Evolutionary conservation across 2,329 filamentous ascomycete genomes (phyloP), one percentile per base, ranked within the genome.

Genomic region (Colletotrichum spinosum): DNA sequence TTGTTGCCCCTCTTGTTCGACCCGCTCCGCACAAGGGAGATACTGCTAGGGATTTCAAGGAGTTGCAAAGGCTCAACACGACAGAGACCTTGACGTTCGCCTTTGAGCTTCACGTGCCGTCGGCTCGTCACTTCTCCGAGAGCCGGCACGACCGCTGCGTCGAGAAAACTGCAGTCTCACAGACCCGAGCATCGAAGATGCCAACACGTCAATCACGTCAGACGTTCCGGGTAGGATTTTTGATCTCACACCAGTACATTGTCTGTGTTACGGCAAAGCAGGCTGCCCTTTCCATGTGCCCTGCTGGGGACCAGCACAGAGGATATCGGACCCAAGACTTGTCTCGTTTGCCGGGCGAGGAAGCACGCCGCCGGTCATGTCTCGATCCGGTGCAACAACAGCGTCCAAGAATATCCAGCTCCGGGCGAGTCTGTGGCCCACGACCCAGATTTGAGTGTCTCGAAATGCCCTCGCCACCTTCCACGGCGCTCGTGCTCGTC

Each of bases 361-460:
- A 42, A 25, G 35, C 35, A 33, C 46, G 41, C 17, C 39, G 35
- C 11, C 33, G 25, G 57, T 37, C 10, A 38, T 51, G 57, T 51
- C 25, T 38, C 33, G 15, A 38, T 33, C 33, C 50, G 25, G 56
- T 65, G 42, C 39, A 37, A 60, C 61, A 35, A 35, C 17, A 35
- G 52, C 33, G 48, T 45, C 58, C 52, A 62, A 65, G 52, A 62
- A 65, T 53, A 65, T 42, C 58, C 15, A 34, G n/a, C 39, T 52
- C 60, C 35, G 41, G 58, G 57, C 41, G 58, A 56, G 58, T 55
- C 46, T 37, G 46, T 44, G 46, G 25, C 35, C 44, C 55, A 44
- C 46, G 25, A 51, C 9, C n/a, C 25, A 25, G 25, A 44, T 39
- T 42, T 58, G 55, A 37, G 7, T 44, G 55, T 58, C 45, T 50